Evolutionary conservation across 2,329 filamentous ascomycete species (phyloP).

Genomic region (Leptographium galeiforme): DNA sequence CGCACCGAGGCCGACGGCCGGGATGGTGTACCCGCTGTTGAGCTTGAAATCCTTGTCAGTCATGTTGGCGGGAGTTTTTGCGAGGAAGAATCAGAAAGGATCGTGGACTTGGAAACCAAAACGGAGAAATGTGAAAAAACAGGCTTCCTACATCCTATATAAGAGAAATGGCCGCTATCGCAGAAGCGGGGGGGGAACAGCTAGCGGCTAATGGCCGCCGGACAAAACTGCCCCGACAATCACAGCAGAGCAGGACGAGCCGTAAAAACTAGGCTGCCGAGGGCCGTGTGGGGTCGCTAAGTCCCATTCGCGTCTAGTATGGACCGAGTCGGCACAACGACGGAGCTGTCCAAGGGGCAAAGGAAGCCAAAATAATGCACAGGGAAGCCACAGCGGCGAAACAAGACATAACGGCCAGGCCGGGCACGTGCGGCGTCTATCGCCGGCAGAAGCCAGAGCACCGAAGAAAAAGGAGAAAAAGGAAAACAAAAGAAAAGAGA

Average conservation of each 20-base stretch:
- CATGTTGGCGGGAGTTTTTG: constrained; percentile 25
- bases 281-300: background rate
- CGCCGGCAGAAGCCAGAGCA: background rate
- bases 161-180: no score
- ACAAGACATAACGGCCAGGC: no score
- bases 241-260: background rate
- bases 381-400: no score
- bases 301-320: background rate
- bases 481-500: background rate
- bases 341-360: background rate
- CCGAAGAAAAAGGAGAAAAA: background rate
- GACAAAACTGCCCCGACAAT: constrained; percentile 4
- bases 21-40: constrained; percentile 50
- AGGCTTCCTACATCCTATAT: no score
- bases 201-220: background rate
- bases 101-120: background rate
- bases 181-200: background rate
- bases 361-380: background rate
- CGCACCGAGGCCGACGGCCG: constrained; percentile 49
- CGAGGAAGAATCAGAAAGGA: background rate
- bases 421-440: no score
- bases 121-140: background rate
- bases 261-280: background rate
- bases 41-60: constrained; percentile 45
- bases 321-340: no score